phyloP scores from a whole-genome alignment of 257 asterid species.

The Buddleja alternifolia region DNA sequence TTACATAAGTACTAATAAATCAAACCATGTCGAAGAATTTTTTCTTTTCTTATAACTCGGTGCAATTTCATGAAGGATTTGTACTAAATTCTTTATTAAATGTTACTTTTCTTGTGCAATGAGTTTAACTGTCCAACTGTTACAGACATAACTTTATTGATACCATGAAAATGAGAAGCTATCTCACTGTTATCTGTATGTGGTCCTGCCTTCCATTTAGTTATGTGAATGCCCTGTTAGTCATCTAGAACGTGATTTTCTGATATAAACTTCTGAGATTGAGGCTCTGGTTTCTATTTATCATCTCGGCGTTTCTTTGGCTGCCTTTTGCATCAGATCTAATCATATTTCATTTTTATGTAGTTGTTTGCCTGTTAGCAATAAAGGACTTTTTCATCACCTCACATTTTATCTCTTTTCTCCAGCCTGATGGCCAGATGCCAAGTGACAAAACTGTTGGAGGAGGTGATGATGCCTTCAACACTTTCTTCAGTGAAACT shows the following conservation, averaged over 20 bases:
- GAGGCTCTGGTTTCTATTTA: too few relatives aligned
- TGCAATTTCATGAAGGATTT: background rate
- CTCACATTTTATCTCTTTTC: background rate
- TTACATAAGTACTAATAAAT: background rate
- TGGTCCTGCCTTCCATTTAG: too few relatives aligned
- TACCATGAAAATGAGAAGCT: too few relatives aligned
- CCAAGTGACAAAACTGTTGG: conserved; percentile 43
- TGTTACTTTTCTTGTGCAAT: background rate
- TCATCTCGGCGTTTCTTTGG: background rate
- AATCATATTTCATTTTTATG: background rate
- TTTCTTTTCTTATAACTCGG: background rate
- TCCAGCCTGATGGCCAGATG: conserved; percentile 52
- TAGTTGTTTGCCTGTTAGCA: background rate
- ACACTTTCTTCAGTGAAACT: conserved; percentile 51
- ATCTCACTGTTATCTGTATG: too few relatives aligned
- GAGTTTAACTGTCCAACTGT: background rate
- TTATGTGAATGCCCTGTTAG: too few relatives aligned
- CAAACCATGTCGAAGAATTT: background rate
- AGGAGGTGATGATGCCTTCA: conserved; percentile 51
- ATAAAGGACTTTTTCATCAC: background rate
- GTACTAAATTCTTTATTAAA: background rate
- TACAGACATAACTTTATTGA: too few relatives aligned
- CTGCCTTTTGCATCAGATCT: background rate
- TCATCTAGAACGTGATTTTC: background rate
- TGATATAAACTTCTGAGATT: too few relatives aligned